Conservation (phyloP, 257 asterid species). For the Scutellaria galericulata region DNA sequence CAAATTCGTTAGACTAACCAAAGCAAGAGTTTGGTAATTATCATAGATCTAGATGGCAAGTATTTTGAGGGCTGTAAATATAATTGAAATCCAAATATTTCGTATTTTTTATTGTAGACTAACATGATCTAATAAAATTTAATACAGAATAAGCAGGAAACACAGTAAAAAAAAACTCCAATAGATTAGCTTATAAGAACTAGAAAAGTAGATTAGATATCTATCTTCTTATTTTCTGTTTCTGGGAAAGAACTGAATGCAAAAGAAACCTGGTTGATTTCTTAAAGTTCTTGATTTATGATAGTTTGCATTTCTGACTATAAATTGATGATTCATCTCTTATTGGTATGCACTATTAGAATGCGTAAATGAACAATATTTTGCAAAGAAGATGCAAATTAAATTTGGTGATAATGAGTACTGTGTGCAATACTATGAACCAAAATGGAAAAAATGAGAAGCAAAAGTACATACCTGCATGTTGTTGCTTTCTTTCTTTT, state of each 20-base stretch:
- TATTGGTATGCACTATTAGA: no score
- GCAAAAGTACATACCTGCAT: not conserved
- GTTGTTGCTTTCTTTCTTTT: not conserved
- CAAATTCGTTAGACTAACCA: not conserved
- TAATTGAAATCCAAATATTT: no score
- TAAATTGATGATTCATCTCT: not conserved
- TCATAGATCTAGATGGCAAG: not conserved
- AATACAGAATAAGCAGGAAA: no score
- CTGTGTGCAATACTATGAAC: not conserved
- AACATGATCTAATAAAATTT: no score
- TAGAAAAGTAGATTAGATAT: no score
- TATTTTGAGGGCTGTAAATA: not conserved
- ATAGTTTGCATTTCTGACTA: not conserved
- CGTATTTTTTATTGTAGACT: no score
- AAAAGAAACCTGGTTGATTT: no score
- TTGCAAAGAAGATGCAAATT: not conserved
- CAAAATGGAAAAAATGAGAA: not conserved
- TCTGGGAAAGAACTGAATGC: no score
- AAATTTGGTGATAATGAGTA: not conserved
- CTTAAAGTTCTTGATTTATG: not conserved
- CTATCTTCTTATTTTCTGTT: no score
- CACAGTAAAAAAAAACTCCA: no score
- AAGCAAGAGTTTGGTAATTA: conserved; percentile 4
- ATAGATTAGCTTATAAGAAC: no score
- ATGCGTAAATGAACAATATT: not conserved